Base-by-base conservation (phyloP, 495 filamentous ascomycete species). In the Aspergillus conjunctus region DNA sequence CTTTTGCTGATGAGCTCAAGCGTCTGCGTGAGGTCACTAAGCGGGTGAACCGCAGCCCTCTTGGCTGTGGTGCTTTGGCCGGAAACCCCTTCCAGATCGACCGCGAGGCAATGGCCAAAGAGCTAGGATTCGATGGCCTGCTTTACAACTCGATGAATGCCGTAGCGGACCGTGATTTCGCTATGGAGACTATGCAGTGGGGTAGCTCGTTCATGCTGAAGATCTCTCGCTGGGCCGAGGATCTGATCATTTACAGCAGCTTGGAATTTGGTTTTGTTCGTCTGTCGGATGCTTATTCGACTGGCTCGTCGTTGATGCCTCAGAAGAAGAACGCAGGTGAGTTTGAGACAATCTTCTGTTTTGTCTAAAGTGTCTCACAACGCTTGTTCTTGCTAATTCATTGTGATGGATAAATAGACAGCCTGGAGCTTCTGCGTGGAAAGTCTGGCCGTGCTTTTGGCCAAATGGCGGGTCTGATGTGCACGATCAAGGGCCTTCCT, bases 81-180 rank as follows among this genome's bases (percentile, higher is more conserved):
- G 93, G 93, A 26, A 97, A 97, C 77, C 86, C 91, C 4, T 97
- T 97, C 75, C 79, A 84, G 63, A 91, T 97, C 68, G 93, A 97
- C 71, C 86, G 93, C n/a, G 87, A 89, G 59, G 84, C 86, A 56
- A 91, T 97, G 81, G 90, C 91, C 10, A 82, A 88, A 69, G 93
- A 97, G 75, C 85, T 97, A 4, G 91, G 92, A 56, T 97, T 97
- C 66, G 87, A 89, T 0, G 87, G 86, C 7, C 76, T 96, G 33
- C 78, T 93, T 51, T 87, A 85, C 78, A 98, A 97, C 77, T 90
- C 85, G 9, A 86, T 98, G 86, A 85, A 84, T 63, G 88, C 85
- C 22, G 91, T 96, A 20, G 87, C 82, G 8, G 91, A 96, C 73
- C 87, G 93, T 50, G 92, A 97, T 66, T 97, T 97, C 65, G 87